These are phyloP conservation scores for Diddensiella santjacobensis DNA, from an alignment of 805 yeast species.

Conservation along the genomic window DNA sequence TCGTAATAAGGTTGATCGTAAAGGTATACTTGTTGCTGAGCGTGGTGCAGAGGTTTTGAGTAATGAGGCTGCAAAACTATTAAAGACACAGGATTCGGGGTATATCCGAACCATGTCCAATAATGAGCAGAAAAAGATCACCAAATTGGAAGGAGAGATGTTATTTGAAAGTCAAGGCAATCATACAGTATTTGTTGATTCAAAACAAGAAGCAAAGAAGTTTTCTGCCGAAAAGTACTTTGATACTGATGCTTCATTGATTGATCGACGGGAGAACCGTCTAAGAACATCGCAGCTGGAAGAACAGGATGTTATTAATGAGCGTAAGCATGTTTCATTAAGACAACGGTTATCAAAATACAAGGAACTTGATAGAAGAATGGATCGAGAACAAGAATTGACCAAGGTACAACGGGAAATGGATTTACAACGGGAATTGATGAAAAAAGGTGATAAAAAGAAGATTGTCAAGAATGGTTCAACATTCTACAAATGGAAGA, in stretches of 20 bases:
- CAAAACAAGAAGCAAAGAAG: constrained; percentile 47
- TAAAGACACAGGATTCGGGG: constrained; percentile 88
- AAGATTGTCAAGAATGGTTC: constrained; percentile 67
- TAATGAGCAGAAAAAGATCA: constrained; percentile 63
- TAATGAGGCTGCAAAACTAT: constrained; percentile 71
- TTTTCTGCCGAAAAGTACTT: constrained; percentile 67
- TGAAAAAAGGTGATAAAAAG: constrained; percentile 87
- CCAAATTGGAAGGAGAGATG: constrained; percentile 43
- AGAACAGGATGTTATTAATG: constrained; percentile 29
- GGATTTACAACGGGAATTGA: constrained; percentile 76
- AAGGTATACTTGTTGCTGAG: constrained; percentile 65
- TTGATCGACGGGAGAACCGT: constrained; percentile 68
- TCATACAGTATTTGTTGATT: constrained; percentile 84
- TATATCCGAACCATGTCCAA: constrained; percentile 75
- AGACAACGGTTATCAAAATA: constrained; percentile 46
- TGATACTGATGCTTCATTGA: constrained; percentile 62
- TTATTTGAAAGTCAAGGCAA: constrained; percentile 50
- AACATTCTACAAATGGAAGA: constrained; percentile 79
- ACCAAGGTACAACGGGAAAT: constrained; percentile 64
- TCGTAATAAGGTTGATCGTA: constrained; percentile 57
- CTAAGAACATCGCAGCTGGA: constrained; percentile 56
- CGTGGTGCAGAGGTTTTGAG: constrained; percentile 51
- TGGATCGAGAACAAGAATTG: constrained; percentile 68
- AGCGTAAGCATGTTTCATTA: not conserved
- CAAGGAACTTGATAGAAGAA: constrained; percentile 55